These are phyloP conservation scores for Glaciozyma martinii DNA, from an alignment of 768 basidiomycete species.

Conservation along the genomic window DNA sequence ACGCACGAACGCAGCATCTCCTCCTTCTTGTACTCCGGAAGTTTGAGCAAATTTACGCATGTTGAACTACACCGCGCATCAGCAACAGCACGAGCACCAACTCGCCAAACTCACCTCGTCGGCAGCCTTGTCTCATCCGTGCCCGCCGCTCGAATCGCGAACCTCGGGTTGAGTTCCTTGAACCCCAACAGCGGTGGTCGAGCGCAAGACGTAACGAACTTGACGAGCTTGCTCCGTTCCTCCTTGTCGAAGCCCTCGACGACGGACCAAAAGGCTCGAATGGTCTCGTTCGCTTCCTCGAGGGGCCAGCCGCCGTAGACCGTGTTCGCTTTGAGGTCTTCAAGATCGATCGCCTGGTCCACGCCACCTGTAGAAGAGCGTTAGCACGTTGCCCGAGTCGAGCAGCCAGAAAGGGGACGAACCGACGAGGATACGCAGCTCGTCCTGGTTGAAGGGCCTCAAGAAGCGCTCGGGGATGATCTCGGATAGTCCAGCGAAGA, in stretches of 20 bases:
- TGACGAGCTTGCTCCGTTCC: conserved; percentile 64
- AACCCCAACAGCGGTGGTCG: conserved; percentile 81
- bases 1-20: conserved; percentile 29
- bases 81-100: neutral
- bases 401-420: conserved; percentile 40
- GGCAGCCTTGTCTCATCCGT: conserved; percentile 47
- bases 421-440: conserved; percentile 71
- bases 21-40: conserved; percentile 62
- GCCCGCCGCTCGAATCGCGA: conserved; percentile 76
- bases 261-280: conserved; percentile 77
- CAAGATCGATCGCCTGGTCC: conserved; percentile 43
- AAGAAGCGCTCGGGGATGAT: conserved; percentile 89
- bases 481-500: conserved; percentile 86
- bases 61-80: conserved; percentile 52
- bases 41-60: conserved; percentile 87
- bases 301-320: conserved; percentile 59
- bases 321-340: conserved; percentile 67
- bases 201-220: conserved; percentile 75
- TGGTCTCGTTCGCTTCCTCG: conserved; percentile 59
- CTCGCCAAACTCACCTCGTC: conserved; percentile 17
- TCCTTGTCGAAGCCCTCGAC: conserved; percentile 70
- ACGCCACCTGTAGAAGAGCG: conserved; percentile 22
- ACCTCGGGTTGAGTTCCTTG: conserved; percentile 75
- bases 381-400: neutral
- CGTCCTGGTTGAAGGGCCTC: conserved; percentile 95